phyloP scores from a whole-genome alignment of 345 rosid species.

The Psidium guajava region DNA sequence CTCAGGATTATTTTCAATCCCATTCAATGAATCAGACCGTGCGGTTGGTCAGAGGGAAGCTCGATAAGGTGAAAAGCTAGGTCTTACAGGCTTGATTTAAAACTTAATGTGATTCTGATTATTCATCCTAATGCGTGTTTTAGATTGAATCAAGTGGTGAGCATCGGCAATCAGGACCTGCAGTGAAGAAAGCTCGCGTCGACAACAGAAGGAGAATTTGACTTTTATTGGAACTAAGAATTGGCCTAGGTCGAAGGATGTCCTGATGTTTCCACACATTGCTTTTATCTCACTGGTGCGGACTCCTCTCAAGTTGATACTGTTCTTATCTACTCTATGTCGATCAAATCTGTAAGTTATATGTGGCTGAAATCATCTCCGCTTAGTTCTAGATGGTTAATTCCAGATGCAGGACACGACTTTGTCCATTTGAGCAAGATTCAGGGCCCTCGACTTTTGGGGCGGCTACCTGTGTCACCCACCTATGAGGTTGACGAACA shows the following conservation, averaged over 20 bases:
- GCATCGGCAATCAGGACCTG: slow-evolving; percentile 29
- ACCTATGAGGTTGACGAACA: not conserved
- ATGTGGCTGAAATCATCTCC: not conserved
- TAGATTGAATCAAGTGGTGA: slow-evolving; percentile 56
- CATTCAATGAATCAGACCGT: slow-evolving; percentile 83
- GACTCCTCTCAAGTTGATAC: not conserved
- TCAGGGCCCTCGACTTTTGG: not conserved
- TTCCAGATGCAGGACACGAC: not conserved
- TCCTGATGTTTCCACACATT: not conserved
- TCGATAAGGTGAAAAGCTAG: slow-evolving; percentile 46
- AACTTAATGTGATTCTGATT: not conserved
- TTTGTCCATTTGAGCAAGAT: not conserved
- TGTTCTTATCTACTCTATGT: not conserved
- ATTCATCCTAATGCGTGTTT: not conserved
- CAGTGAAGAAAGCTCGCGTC: slow-evolving; percentile 38
- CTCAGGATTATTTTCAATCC: slow-evolving; percentile 70
- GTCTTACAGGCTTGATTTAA: not conserved
- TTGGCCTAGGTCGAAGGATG: not conserved
- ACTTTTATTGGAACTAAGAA: not conserved
- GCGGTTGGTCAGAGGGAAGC: slow-evolving; percentile 62
- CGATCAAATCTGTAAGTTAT: not conserved
- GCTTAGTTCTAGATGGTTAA: not conserved
- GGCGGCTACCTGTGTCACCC: not conserved
- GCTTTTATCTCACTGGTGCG: not conserved
- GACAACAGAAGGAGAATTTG: slow-evolving; percentile 78